A percentile compares a stretch with the other conserved stretches of the same genome.
Conservation (phyloP, 768 basidiomycete genomes). For the Tricholoma furcatifolium region DNA sequence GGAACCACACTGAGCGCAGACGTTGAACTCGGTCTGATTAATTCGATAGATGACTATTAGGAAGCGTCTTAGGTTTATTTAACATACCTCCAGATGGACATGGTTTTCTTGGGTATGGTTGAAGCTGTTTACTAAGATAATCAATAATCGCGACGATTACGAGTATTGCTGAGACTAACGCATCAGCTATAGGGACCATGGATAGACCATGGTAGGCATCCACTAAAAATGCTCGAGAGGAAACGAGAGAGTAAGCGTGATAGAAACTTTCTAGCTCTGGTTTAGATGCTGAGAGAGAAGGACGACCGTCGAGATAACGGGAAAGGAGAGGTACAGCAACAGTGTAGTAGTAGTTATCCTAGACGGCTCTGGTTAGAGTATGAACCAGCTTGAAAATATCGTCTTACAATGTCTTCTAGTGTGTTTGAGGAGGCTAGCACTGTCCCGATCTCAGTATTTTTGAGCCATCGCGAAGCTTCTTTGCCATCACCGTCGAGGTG, state of each 20-base stretch:
- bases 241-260: slow-evolving; percentile 63
- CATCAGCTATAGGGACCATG: slow-evolving; percentile 85
- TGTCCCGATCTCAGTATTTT: slow-evolving; percentile 39
- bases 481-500: slow-evolving; percentile 28
- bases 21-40: slow-evolving; percentile 61
- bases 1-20: slow-evolving; percentile 72
- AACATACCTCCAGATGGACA: slow-evolving; percentile 68
- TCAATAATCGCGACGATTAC: slow-evolving; percentile 8
- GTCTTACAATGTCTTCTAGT: slow-evolving; percentile 14
- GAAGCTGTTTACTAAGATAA: slow-evolving; percentile 47
- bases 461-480: slow-evolving; percentile 36
- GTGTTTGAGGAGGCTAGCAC: background rate
- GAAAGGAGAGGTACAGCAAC: slow-evolving; percentile 32
- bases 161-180: slow-evolving; percentile 42
- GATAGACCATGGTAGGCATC: slow-evolving; percentile 79
- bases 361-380: background rate
- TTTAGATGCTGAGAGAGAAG: slow-evolving; percentile 1
- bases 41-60: slow-evolving; percentile 1
- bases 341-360: slow-evolving; percentile 32
- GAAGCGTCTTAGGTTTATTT: background rate
- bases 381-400: background rate
- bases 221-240: slow-evolving; percentile 79
- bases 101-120: slow-evolving; percentile 71
- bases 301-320: slow-evolving; percentile 14
- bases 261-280: slow-evolving; percentile 43